Percentiles rank a stretch among this genome's conserved stretches.
Evolutionary conservation across 2,329 filamentous ascomycete genomes (phyloP).

Genomic region (Trichophyton verrucosum): DNA sequence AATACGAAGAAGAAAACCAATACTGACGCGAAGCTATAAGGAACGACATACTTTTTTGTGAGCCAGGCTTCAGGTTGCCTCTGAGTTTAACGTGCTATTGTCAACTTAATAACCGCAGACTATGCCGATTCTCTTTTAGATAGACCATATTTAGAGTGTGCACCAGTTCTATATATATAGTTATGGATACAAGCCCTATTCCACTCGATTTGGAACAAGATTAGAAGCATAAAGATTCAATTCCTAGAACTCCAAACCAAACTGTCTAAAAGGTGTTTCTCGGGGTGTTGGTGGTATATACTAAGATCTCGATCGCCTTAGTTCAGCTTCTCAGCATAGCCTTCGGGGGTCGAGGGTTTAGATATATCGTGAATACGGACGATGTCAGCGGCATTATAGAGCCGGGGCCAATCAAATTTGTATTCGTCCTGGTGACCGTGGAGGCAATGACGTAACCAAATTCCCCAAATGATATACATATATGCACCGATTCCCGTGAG

Average conservation of each 20-base stretch:
- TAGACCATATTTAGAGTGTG: not conserved
- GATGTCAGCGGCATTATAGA: slow-evolving; percentile 47
- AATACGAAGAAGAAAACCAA: not conserved
- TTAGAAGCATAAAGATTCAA: not conserved
- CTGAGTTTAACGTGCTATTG: no score
- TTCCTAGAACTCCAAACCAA: not conserved
- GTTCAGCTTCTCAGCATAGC: slow-evolving; percentile 6
- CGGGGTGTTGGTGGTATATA: not conserved
- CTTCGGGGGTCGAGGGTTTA: slow-evolving; percentile 6
- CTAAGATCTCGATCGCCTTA: not conserved
- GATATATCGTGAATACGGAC: slow-evolving; percentile 22
- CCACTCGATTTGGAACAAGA: not conserved
- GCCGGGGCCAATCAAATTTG: slow-evolving; percentile 54
- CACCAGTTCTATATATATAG: not conserved
- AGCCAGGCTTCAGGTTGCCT: no score
- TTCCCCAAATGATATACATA: slow-evolving; percentile 71
- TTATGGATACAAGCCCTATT: not conserved
- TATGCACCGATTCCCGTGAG: slow-evolving; percentile 76
- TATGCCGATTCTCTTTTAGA: not conserved
- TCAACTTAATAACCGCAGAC: not conserved
- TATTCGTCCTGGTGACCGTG: slow-evolving; percentile 62
- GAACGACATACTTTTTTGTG: no score
- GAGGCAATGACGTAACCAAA: slow-evolving; percentile 67
- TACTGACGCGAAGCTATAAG: slow-evolving; percentile 20
- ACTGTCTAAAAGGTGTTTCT: not conserved